Conservation (phyloP, 2,329 filamentous ascomycete genomes). For the Aspergillus sp. region DNA sequence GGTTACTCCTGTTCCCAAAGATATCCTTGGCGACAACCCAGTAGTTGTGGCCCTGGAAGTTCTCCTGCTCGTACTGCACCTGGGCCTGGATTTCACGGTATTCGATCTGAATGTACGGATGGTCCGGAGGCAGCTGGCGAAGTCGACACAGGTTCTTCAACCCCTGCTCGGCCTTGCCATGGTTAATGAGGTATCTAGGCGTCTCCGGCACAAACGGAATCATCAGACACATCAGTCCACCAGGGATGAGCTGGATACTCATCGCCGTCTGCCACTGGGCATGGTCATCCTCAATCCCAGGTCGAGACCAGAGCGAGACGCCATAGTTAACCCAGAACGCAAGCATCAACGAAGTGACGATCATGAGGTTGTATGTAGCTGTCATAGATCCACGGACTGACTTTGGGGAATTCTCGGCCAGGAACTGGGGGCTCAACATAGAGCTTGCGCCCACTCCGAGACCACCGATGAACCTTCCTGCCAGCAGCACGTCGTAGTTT, state of each 20-base stretch:
- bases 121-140: constrained; percentile 9
- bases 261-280: constrained; percentile 2
- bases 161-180: constrained; percentile 1
- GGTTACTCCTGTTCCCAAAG: background rate
- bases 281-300: background rate
- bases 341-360: constrained; percentile 1
- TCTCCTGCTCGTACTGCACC: constrained; percentile 32
- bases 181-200: constrained; percentile 5
- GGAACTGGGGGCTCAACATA: constrained; percentile 43
- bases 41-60: constrained; percentile 30
- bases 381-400: constrained; percentile 12
- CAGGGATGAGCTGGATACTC: constrained; percentile 8
- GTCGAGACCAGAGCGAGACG: background rate
- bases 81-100: constrained; percentile 40
- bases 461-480: constrained; percentile 3
- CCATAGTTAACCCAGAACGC: constrained; percentile 8
- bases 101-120: constrained; percentile 41
- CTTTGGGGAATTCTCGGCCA: constrained; percentile 44
- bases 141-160: constrained; percentile 4
- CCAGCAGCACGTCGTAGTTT: constrained; percentile 24
- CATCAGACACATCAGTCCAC: constrained; percentile 1
- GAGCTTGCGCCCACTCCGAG: constrained; percentile 25
- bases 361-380: constrained; percentile 4
- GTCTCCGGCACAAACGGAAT: constrained; percentile 6
- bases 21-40: constrained; percentile 26